Evolutionary conservation across 1,284 basidiomycete species (phyloP), one percentile per base, ranked within the genome.

Genomic region (Pseudozyma thailandica): DNA sequence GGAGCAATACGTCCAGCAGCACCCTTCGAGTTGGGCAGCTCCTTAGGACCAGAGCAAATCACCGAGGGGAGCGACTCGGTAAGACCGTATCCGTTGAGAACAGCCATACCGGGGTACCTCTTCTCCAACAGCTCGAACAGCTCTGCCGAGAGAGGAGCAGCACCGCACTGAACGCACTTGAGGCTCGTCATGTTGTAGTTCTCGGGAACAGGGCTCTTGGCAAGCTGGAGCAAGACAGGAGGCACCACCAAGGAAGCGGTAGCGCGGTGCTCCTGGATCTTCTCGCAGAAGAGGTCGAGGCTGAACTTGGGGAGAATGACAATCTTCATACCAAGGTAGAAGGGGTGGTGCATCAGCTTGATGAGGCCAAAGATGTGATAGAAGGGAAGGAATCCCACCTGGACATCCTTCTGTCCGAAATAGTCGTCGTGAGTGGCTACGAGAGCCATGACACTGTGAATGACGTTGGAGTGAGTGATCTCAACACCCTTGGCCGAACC

Each of bases 291-390:
- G 25, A 86, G 84, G 7, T 86, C 85, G 4, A 92, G 88, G 63
- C 92, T 89, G 81, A 93, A 94, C 23, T 88, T 87, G 0, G 88
- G 85, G 79, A 91, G 87, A 48, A 95, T 83, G 45, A 92, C 87
- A 4, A 90, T 85, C 0, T 90, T 87, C 1, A 87, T 83, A 3
- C 90, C 90, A 8, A 84, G 75, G 2, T 85, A 83, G 55, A 92
- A 83, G 0, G 90, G 89, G 64, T 89, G 87, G 50, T 90, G 87
- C 3, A 93, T 76, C 4, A 90, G 83, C 56, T 88, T 88, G 56
- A 86, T 62, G 86, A 88, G 87, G 60, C 37, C 64, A 50, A 79
- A 80, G 56, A 81, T 81, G 72, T 81, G 79, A 52, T 79, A 78
- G 55, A 81, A 75, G 59, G 78, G 79, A 18, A 81, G 55, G 44